Conservation (phyloP, 2,329 filamentous ascomycete species). For the Diatrype stigma region DNA sequence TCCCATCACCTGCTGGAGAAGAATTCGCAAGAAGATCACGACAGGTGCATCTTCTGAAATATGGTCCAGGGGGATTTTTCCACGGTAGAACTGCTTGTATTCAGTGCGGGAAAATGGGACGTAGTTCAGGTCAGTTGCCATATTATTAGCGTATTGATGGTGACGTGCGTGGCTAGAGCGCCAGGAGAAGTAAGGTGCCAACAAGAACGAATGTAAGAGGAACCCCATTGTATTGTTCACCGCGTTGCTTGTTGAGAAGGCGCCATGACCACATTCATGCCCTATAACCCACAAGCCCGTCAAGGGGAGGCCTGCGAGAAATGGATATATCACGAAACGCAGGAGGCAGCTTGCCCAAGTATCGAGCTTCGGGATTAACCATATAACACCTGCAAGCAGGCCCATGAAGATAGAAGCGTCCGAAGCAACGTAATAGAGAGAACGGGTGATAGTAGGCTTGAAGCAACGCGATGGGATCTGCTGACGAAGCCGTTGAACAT, state of each 20-base stretch:
- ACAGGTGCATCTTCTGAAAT: conserved; percentile 60
- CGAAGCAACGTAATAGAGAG: conserved; percentile 50
- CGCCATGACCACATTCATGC: conserved; percentile 66
- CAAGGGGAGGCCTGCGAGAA: conserved; percentile 58
- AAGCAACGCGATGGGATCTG: conserved; percentile 59
- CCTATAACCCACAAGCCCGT: conserved; percentile 67
- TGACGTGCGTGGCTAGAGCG: conserved; percentile 13
- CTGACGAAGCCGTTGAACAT: conserved; percentile 40
- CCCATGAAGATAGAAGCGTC: conserved; percentile 46
- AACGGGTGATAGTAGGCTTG: conserved; percentile 45
- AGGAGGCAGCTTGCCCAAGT: conserved; percentile 38
- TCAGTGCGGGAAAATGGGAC: conserved; percentile 7
- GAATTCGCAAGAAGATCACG: conserved; percentile 45
- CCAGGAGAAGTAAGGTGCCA: conserved; percentile 11
- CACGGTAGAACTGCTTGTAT: conserved; percentile 2
- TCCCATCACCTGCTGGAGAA: conserved; percentile 59
- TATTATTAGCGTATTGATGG: conserved; percentile 14
- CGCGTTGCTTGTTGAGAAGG: conserved; percentile 50
- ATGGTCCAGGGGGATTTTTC: too few relatives aligned
- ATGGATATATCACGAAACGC: conserved; percentile 56
- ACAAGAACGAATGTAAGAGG: conserved; percentile 9
- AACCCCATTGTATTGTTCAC: conserved; percentile 43
- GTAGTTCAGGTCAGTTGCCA: conserved; percentile 14
- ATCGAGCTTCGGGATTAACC: too few relatives aligned
- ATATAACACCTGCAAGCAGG: too few relatives aligned